Conservation (phyloP, 1,284 basidiomycete genomes). For the Ustilago vetiveriae region DNA sequence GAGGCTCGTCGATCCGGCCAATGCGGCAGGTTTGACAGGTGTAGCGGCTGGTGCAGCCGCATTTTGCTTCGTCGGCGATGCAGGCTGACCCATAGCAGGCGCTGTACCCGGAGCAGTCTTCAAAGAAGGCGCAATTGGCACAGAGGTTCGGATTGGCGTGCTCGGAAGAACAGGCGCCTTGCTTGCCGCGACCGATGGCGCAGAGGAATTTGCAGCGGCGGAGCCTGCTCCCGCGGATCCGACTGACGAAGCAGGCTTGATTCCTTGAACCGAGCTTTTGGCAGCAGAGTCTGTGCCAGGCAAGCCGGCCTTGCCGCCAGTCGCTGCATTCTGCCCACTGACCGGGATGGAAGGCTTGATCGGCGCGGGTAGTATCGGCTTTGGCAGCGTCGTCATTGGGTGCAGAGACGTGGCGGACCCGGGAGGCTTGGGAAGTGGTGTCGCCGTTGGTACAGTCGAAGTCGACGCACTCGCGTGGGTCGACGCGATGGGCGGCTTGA, state of each 20-base stretch:
- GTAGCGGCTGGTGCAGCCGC: neutral
- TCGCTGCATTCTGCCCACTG: constrained; percentile 10
- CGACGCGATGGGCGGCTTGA: constrained; percentile 5
- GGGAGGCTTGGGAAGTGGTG: constrained; percentile 27
- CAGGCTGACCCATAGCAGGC: neutral
- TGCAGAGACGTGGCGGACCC: constrained; percentile 19
- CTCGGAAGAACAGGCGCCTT: constrained; percentile 27
- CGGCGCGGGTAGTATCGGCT: constrained; percentile 37
- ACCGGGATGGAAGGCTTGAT: constrained; percentile 24
- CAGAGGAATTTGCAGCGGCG: neutral
- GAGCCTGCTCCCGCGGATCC: neutral
- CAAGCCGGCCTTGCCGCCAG: constrained; percentile 1
- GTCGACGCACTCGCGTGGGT: neutral
- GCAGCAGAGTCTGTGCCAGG: neutral
- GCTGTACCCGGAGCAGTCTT: constrained; percentile 11
- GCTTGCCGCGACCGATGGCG: neutral
- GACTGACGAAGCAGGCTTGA: neutral
- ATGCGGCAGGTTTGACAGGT: constrained; percentile 7
- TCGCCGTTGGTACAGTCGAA: constrained; percentile 5
- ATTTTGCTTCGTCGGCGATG: constrained; percentile 12
- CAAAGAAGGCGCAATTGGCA: neutral
- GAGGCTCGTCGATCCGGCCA: neutral
- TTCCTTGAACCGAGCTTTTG: neutral
- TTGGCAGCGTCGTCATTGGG: constrained; percentile 28
- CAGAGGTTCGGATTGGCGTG: constrained; percentile 25